Conservation (phyloP, 495 filamentous ascomycete genomes). For the Usnea hakonensis region DNA sequence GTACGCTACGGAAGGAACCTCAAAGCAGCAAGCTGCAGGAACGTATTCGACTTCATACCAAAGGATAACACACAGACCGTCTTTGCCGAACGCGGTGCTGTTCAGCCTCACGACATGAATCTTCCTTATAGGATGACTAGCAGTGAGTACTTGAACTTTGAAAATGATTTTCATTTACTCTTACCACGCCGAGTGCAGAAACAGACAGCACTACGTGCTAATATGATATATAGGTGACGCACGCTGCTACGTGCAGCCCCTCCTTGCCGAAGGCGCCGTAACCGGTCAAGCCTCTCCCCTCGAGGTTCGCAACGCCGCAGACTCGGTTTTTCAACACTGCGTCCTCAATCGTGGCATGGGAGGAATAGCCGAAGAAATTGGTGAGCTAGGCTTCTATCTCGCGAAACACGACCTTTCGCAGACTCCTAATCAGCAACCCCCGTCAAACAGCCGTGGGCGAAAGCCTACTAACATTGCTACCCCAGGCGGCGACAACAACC, state of each 20-base stretch:
- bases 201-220: not conserved
- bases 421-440: no score
- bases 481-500: slow-evolving; percentile 6
- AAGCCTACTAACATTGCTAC: not conserved
- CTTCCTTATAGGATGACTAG: not conserved
- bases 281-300: not conserved
- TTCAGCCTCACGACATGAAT: not conserved
- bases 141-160: not conserved
- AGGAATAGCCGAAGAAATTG: not conserved
- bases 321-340: not conserved
- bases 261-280: not conserved
- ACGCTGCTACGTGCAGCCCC: not conserved
- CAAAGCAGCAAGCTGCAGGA: not conserved
- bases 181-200: not conserved
- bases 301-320: not conserved
- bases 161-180: not conserved
- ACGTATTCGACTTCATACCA: not conserved
- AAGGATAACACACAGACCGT: not conserved
- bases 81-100: not conserved
- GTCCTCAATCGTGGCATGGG: not conserved
- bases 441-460: no score
- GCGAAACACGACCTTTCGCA: no score
- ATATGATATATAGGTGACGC: not conserved
- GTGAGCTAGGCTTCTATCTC: no score
- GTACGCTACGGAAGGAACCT: not conserved